phyloP scores from a whole-genome alignment of 768 basidiomycete genomes.

The Mycena chlorophos region DNA sequence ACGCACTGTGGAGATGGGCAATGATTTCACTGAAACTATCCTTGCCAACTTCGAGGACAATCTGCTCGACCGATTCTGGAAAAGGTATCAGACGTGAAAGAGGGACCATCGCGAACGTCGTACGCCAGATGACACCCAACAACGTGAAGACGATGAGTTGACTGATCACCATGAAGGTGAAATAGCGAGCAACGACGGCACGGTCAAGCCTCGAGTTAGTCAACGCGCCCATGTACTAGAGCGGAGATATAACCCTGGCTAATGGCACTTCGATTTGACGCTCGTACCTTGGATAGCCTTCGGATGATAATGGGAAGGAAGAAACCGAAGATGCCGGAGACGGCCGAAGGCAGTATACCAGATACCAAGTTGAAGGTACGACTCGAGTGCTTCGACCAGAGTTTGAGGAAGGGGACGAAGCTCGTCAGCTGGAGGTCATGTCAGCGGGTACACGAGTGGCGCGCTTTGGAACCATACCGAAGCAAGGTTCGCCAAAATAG shows the following conservation, averaged over 20 bases:
- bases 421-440: slow-evolving; percentile 48
- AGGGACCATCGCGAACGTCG: slow-evolving; percentile 27
- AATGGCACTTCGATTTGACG: slow-evolving; percentile 56
- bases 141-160: slow-evolving; percentile 94
- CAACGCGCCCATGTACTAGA: slow-evolving; percentile 61
- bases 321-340: slow-evolving; percentile 87
- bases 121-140: slow-evolving; percentile 86
- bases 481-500: slow-evolving; percentile 87
- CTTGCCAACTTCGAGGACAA: slow-evolving; percentile 42
- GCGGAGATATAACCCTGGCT: slow-evolving; percentile 57
- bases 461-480: slow-evolving; percentile 44
- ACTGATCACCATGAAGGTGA: slow-evolving; percentile 89
- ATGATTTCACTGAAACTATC: slow-evolving; percentile 50
- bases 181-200: slow-evolving; percentile 90
- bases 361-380: slow-evolving; percentile 80
- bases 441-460: slow-evolving; percentile 9
- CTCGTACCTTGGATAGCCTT: slow-evolving; percentile 71
- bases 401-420: slow-evolving; percentile 74
- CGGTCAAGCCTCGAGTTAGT: slow-evolving; percentile 85
- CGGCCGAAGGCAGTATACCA: slow-evolving; percentile 88
- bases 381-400: slow-evolving; percentile 65
- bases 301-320: slow-evolving; percentile 93
- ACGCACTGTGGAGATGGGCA: slow-evolving; percentile 43
- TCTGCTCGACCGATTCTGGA: slow-evolving; percentile 44
- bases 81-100: not conserved